Evolutionary conservation across 257 asterid species (phyloP), one percentile per base, ranked within the genome.

Genomic region (Ocimum tenuiflorum): DNA sequence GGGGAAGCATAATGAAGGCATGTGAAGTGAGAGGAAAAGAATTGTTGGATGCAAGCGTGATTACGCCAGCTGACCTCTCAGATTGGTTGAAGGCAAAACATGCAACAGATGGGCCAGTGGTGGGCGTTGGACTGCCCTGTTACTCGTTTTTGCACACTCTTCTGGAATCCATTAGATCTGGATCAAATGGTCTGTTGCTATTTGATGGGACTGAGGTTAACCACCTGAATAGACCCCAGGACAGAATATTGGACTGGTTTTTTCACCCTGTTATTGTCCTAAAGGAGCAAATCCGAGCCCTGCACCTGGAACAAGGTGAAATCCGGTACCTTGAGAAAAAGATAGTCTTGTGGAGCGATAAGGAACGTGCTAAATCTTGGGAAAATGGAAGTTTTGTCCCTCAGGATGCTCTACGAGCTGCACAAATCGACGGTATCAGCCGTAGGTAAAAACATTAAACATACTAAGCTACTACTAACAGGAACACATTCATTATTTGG

Each of bases 361-460:
- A 75, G 2, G 85, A 76, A n/a, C 87, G 97, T 42, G 78, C 80
- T 15, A 77, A 69, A 57, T 71, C 79, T 27, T 89, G 99, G 96
- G 96, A 83, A 48, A 89, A 92, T 33, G 95, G 91, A 39, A 80
- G 94, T 51, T 69, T 66, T n/a, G 43, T 54, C 17, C 87, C 94
- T 41, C 64, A 72, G 57, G 95, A 86, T 57, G 68, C 96, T 7
- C 88, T 92, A 23, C 78, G 96, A 46, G 83, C 85, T 51, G 99
- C 99, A 71, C 99, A 88, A 68, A 80, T 92, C 20, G 99, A 86
- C 48, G 96, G 97, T 70, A 81, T 89, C 63, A 72, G 90, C 73
- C 92, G 97, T 48, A 85, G 98, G 98, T 92, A 73, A 73, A 43
- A 51, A 41, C 55, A 49, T 23, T 13, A 8, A 0, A 36, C 8